These are phyloP conservation scores for Pleurotus salmoneostramineus DNA, from an alignment of 768 basidiomycete genomes.

Conservation along the genomic window DNA sequence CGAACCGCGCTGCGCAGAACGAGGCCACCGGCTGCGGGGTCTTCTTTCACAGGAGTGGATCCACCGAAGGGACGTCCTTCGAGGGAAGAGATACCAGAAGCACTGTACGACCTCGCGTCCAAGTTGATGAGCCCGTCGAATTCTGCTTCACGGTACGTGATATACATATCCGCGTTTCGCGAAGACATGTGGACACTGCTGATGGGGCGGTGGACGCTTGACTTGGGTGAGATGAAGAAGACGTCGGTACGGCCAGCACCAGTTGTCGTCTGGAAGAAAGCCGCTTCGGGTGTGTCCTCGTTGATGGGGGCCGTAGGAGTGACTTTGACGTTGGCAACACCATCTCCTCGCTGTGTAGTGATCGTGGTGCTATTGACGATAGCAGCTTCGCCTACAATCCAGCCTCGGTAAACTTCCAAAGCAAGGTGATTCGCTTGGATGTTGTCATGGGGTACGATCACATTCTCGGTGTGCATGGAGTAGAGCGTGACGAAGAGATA, in stretches of 20 bases:
- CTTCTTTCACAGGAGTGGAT: constrained; percentile 8
- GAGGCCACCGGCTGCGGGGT: constrained; percentile 9
- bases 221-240: constrained; percentile 35
- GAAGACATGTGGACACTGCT: constrained; percentile 42
- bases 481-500: constrained; percentile 42
- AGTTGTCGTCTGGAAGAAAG: constrained; percentile 40
- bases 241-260: constrained; percentile 54
- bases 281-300: constrained; percentile 26
- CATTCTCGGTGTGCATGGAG: constrained; percentile 29
- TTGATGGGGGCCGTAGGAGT: constrained; percentile 34
- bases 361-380: constrained; percentile 37
- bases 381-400: constrained; percentile 58
- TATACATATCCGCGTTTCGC: constrained; percentile 48
- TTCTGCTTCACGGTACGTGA: constrained; percentile 49
- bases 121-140: constrained; percentile 47
- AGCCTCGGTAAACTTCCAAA: constrained; percentile 50
- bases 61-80: constrained; percentile 3
- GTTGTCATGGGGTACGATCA: constrained; percentile 41
- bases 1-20: neutral
- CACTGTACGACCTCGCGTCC: constrained; percentile 34
- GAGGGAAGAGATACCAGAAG: constrained; percentile 22
- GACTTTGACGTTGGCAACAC: constrained; percentile 43
- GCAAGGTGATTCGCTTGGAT: constrained; percentile 34
- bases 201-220: constrained; percentile 42
- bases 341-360: constrained; percentile 47